Percentiles rank a stretch among this genome's conserved stretches.
Evolutionary conservation across 2,329 filamentous ascomycete genomes (phyloP).

Genomic region (Cercospora brassicicola): DNA sequence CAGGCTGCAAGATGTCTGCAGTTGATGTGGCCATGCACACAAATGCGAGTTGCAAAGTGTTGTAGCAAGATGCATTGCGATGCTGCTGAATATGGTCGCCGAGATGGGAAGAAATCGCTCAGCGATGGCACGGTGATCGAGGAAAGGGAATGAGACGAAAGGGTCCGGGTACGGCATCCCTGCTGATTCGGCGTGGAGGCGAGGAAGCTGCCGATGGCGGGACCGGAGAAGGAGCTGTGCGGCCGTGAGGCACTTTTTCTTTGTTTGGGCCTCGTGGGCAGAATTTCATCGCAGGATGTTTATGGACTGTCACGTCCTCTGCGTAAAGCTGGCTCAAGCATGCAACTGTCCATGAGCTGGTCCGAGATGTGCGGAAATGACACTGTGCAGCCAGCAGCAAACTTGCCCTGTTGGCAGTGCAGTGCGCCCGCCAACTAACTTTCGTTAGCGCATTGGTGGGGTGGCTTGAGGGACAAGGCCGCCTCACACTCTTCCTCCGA

Average conservation of each 20-base stretch:
- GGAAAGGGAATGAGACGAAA: neutral
- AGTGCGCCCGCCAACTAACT: neutral
- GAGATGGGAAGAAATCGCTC: neutral
- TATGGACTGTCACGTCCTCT: neutral
- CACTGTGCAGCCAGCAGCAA: neutral
- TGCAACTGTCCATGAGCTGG: neutral
- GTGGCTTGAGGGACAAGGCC: neutral
- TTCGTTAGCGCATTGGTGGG: constrained; percentile 5
- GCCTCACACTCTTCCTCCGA: neutral
- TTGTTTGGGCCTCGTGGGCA: neutral
- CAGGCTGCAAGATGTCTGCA: neutral
- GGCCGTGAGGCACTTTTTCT: neutral
- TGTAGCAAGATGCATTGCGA: neutral
- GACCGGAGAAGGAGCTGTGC: neutral
- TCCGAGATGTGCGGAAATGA: neutral
- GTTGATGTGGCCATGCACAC: neutral
- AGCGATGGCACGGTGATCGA: constrained; percentile 1
- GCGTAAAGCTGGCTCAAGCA: neutral
- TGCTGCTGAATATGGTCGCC: neutral
- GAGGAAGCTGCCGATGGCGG: neutral
- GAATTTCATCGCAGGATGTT: neutral
- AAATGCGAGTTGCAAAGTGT: neutral
- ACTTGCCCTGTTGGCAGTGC: neutral
- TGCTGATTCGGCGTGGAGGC: neutral
- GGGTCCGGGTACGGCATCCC: neutral